Conservation (phyloP, 2,329 filamentous ascomycete genomes). For the Colletotrichum shisoi region DNA sequence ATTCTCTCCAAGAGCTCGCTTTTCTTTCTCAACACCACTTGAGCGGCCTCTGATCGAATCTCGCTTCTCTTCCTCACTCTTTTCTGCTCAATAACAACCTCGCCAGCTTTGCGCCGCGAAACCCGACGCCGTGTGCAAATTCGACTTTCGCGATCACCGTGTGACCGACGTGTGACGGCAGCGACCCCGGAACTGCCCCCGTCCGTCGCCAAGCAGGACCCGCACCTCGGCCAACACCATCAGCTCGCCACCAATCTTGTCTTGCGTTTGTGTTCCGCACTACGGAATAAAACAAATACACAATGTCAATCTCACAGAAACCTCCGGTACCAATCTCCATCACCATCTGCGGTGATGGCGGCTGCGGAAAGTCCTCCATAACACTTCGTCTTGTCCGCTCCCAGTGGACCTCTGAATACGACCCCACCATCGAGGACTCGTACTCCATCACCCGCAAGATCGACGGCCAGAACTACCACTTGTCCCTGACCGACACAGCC, state of each 20-base stretch:
- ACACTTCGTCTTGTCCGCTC: conserved; percentile 82
- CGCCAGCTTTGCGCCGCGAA: conserved; percentile 7
- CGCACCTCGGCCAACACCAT: not conserved
- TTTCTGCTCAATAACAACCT: not conserved
- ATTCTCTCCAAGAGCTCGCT: not conserved
- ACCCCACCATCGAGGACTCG: conserved; percentile 83
- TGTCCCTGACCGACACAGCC: conserved; percentile 81
- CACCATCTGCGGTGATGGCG: conserved; percentile 86
- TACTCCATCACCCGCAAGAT: conserved; percentile 83
- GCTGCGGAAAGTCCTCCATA: conserved; percentile 85
- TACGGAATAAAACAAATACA: not conserved
- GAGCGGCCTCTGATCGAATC: not conserved
- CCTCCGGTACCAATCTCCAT: conserved; percentile 70
- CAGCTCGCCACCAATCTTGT: not conserved
- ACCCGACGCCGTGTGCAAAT: not conserved
- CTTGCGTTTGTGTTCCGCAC: not conserved
- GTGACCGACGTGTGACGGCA: conserved; percentile 21
- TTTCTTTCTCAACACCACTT: not conserved
- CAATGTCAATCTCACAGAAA: conserved; percentile 43
- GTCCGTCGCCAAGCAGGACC: not conserved
- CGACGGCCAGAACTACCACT: conserved; percentile 81
- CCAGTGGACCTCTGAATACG: conserved; percentile 85
- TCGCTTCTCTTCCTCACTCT: not conserved
- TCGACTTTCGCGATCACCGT: not conserved
- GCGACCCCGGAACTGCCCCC: not conserved